A percentile compares a stretch with the other conserved stretches of the same genome.
Evolutionary conservation across 108 stramenopile species (phyloP).

Genomic region (Conticribra weissflogii): DNA sequence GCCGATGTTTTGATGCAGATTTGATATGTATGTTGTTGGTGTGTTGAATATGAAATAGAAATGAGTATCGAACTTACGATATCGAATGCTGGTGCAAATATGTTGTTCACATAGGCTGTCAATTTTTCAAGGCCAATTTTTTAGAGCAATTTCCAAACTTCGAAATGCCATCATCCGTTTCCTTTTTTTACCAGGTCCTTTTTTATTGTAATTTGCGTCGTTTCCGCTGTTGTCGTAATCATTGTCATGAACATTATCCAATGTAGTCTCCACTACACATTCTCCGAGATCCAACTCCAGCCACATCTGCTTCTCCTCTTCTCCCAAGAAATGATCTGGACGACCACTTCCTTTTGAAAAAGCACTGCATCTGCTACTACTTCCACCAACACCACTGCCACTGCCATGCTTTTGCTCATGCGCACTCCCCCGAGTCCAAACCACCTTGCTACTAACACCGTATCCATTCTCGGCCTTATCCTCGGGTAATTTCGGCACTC

Average conservation of each 20-base stretch:
- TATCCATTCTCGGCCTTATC: slow-evolving; percentile 20
- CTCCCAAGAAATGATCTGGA: too few relatives aligned
- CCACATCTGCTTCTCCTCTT: slow-evolving; percentile 12
- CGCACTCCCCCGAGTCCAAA: slow-evolving; percentile 22
- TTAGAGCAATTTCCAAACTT: slow-evolving; percentile 41
- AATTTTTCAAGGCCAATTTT: too few relatives aligned
- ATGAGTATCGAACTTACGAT: not conserved
- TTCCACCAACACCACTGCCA: not conserved
- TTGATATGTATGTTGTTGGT: not conserved
- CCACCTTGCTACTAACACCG: slow-evolving; percentile 15
- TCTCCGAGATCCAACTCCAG: slow-evolving; percentile 49
- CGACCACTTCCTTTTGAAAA: too few relatives aligned
- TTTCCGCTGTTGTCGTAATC: too few relatives aligned
- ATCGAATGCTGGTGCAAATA: too few relatives aligned
- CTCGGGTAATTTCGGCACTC: slow-evolving; percentile 15
- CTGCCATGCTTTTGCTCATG: not conserved
- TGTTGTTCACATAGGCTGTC: too few relatives aligned
- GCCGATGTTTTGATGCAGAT: slow-evolving; percentile 1
- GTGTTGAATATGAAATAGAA: not conserved
- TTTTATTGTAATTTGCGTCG: not conserved
- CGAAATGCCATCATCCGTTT: slow-evolving; percentile 39
- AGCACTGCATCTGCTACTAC: too few relatives aligned
- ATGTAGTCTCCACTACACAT: too few relatives aligned
- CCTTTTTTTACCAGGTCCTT: not conserved
- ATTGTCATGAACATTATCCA: slow-evolving; percentile 20